Conservation (phyloP, 177 flowering plant genomes). For the Vitis hybrid region DNA sequence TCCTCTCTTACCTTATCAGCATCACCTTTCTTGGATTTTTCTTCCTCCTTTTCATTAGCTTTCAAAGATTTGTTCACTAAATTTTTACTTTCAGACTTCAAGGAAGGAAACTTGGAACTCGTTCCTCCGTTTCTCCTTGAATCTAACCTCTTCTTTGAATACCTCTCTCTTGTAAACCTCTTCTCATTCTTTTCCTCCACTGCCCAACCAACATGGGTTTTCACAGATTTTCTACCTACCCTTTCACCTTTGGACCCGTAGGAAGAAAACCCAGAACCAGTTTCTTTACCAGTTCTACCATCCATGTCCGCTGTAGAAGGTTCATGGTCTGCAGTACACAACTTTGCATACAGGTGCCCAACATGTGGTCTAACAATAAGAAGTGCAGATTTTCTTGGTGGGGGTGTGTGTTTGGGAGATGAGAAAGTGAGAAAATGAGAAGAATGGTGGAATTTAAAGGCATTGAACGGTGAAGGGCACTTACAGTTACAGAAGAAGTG, state of each 20-base stretch:
- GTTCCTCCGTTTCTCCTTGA: constrained; percentile 21
- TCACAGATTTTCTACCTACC: constrained; percentile 12
- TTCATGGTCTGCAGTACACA: constrained; percentile 19
- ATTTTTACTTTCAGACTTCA: constrained; percentile 26
- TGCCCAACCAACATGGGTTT: constrained; percentile 18
- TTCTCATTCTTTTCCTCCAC: constrained; percentile 27
- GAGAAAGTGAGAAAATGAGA: constrained; percentile 16
- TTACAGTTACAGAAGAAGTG: constrained; percentile 48
- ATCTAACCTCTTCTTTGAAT: constrained; percentile 17
- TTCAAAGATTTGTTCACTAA: constrained; percentile 10
- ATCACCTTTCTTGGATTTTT: constrained; percentile 12
- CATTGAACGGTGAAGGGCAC: constrained; percentile 32
- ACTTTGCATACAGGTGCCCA: constrained; percentile 14
- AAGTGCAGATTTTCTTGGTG: constrained; percentile 15
- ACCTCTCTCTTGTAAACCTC: constrained; percentile 18
- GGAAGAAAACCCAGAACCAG: constrained; percentile 31
- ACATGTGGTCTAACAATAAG: constrained; percentile 21
- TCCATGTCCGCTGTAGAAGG: constrained; percentile 10
- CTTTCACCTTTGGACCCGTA: constrained; percentile 25
- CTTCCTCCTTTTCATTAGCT: constrained; percentile 8
- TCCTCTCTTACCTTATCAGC: constrained; percentile 19
- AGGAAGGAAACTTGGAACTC: constrained; percentile 30
- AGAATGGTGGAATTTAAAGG: constrained; percentile 20
- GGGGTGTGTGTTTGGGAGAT: constrained; percentile 25
- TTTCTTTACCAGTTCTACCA: constrained; percentile 4